Evolutionary conservation across 2,329 filamentous ascomycete genomes (phyloP).

Genomic region (Hypoxylon sp.): DNA sequence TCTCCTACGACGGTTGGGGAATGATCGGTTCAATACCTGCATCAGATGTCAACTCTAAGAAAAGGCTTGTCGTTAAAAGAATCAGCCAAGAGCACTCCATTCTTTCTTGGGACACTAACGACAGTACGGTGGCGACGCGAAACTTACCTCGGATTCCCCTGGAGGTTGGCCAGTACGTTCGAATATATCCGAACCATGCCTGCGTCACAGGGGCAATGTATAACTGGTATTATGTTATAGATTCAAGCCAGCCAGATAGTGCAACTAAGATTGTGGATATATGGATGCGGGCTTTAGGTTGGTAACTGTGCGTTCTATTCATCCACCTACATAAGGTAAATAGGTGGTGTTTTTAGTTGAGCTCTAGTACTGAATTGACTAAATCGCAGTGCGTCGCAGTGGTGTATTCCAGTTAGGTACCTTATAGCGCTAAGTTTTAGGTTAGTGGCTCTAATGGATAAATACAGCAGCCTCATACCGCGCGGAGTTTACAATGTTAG

Average conservation of each 20-base stretch:
- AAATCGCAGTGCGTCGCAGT: too few species aligned
- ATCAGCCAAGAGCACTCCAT: constrained; percentile 20
- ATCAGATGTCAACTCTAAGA: neutral
- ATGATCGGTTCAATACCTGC: constrained; percentile 3
- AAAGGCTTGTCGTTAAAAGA: constrained; percentile 13
- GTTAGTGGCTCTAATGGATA: too few species aligned
- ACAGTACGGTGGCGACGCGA: neutral
- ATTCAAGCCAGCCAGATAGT: neutral
- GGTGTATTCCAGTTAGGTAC: too few species aligned
- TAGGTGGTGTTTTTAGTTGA: neutral
- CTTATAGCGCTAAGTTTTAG: too few species aligned
- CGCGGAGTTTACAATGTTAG: too few species aligned
- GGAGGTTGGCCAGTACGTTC: constrained; percentile 13
- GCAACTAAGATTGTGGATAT: constrained; percentile 10
- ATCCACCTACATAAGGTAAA: neutral
- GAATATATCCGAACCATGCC: constrained; percentile 17
- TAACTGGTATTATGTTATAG: constrained; percentile 16
- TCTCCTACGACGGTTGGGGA: constrained; percentile 21
- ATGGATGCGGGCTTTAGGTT: constrained; percentile 20
- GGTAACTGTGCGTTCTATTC: constrained; percentile 5
- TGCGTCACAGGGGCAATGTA: constrained; percentile 19
- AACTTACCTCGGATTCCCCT: constrained; percentile 1
- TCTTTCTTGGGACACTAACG: neutral
- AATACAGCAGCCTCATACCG: too few species aligned
- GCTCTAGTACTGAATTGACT: too few species aligned